phyloP scores from a whole-genome alignment of 352 stramenopile genomes.

The Phytopythium sindhum region DNA sequence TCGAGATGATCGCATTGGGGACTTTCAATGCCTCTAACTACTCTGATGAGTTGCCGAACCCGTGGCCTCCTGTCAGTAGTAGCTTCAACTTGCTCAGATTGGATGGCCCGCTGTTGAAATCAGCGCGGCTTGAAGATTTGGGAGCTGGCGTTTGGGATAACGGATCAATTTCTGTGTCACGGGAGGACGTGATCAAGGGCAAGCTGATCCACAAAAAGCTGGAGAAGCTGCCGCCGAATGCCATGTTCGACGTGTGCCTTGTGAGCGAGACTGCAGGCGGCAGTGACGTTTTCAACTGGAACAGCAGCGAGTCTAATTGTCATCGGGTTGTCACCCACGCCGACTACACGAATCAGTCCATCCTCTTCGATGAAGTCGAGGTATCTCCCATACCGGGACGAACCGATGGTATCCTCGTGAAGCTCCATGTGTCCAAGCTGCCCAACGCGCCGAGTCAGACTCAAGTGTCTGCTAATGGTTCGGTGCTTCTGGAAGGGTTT shows the following conservation, averaged over 20 bases:
- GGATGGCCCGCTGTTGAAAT: constrained; percentile 48
- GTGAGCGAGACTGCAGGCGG: constrained; percentile 68
- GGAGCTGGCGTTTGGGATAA: constrained; percentile 70
- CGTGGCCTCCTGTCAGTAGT: constrained; percentile 51
- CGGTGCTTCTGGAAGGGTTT: constrained; percentile 17
- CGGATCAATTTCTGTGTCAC: constrained; percentile 62
- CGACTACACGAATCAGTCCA: constrained; percentile 78
- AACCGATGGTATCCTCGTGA: constrained; percentile 45
- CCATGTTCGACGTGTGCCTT: constrained; percentile 71
- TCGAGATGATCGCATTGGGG: constrained; percentile 5
- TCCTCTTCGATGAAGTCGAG: constrained; percentile 48
- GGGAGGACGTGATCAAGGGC: constrained; percentile 56
- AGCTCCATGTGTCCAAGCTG: constrained; percentile 54
- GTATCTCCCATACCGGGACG: constrained; percentile 33
- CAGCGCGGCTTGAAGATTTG: constrained; percentile 47
- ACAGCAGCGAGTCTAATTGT: constrained; percentile 28
- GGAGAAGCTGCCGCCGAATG: constrained; percentile 57
- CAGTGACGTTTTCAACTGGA: constrained; percentile 60
- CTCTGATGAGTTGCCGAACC: constrained; percentile 8
- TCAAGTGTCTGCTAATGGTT: not conserved
- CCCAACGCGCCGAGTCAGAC: constrained; percentile 17
- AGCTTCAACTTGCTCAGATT: constrained; percentile 38
- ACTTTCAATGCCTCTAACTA: constrained; percentile 16
- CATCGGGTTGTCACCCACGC: constrained; percentile 57
- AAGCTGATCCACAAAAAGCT: constrained; percentile 57